Percentiles rank a stretch among this genome's conserved stretches.
Evolutionary conservation across 2,329 filamentous ascomycete species (phyloP).

Genomic region (Teratosphaeria epicoccoides): DNA sequence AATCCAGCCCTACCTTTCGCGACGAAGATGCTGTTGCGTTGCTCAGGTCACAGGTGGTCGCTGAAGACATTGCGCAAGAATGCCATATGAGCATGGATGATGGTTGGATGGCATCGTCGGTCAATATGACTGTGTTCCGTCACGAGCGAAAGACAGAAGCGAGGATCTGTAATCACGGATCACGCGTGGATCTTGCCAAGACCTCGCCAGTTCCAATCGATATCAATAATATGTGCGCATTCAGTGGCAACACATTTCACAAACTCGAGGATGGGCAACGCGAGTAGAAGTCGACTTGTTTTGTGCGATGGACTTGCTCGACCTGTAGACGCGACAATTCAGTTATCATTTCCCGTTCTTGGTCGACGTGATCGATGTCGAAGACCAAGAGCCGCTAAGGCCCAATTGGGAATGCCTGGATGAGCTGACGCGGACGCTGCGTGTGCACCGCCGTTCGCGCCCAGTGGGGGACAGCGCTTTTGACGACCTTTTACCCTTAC

Average conservation of each 20-base stretch:
- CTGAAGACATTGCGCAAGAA: background rate
- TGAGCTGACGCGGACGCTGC: background rate
- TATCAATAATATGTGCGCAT: background rate
- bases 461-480: background rate
- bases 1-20: background rate
- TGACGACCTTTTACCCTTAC: background rate
- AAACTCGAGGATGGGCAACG: no score
- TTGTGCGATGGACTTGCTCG: background rate
- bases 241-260: no score
- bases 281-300: no score
- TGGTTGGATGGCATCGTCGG: no score
- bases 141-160: background rate
- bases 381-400: background rate
- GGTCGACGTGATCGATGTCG: background rate
- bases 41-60: background rate
- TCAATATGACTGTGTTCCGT: no score
- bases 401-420: background rate
- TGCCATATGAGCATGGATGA: background rate
- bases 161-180: background rate
- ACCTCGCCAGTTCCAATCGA: background rate
- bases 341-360: no score
- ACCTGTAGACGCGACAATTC: no score
- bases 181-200: background rate
- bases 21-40: background rate
- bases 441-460: background rate